phyloP scores from a whole-genome alignment of 2,329 filamentous ascomycete species.

The Pleoardoris graminearum region DNA sequence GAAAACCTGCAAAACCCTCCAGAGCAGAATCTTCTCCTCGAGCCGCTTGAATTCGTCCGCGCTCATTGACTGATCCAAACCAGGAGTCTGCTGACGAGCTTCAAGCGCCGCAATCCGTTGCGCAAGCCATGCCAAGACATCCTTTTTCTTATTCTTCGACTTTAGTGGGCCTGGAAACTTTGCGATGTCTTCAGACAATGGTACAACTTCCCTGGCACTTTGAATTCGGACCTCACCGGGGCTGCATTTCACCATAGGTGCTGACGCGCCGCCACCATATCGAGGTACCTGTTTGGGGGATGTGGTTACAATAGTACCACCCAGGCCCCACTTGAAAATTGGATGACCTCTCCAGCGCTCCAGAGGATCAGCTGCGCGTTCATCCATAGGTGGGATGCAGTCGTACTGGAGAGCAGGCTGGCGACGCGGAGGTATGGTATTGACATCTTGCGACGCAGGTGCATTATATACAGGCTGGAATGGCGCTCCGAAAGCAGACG shows the following conservation, averaged over 20 bases:
- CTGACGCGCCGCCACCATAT: constrained; percentile 73
- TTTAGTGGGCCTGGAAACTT: constrained; percentile 91
- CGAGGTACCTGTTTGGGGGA: constrained; percentile 89
- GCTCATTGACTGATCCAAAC: constrained; percentile 56
- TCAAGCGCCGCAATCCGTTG: constrained; percentile 76
- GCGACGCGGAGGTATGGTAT: constrained; percentile 38
- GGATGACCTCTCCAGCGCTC: constrained; percentile 90
- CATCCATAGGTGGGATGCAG: constrained; percentile 61
- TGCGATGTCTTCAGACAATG: constrained; percentile 70
- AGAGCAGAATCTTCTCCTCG: constrained; percentile 80
- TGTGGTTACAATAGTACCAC: constrained; percentile 77
- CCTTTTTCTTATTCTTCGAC: constrained; percentile 94
- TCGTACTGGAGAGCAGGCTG: constrained; percentile 56
- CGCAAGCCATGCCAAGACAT: constrained; percentile 78
- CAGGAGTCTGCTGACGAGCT: constrained; percentile 49
- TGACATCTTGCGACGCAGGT: constrained; percentile 16
- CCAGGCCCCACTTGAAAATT: constrained; percentile 84
- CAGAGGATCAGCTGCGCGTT: constrained; percentile 69
- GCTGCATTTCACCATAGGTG: constrained; percentile 78
- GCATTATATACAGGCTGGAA: constrained; percentile 19
- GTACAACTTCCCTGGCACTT: constrained; percentile 72
- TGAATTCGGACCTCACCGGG: constrained; percentile 81
- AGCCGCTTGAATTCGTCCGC: constrained; percentile 68
- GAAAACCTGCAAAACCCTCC: constrained; percentile 81
- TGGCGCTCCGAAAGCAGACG: constrained; percentile 31